phyloP scores from a whole-genome alignment of 2,329 filamentous ascomycete genomes.

The Phaeoacremonium minimum region DNA sequence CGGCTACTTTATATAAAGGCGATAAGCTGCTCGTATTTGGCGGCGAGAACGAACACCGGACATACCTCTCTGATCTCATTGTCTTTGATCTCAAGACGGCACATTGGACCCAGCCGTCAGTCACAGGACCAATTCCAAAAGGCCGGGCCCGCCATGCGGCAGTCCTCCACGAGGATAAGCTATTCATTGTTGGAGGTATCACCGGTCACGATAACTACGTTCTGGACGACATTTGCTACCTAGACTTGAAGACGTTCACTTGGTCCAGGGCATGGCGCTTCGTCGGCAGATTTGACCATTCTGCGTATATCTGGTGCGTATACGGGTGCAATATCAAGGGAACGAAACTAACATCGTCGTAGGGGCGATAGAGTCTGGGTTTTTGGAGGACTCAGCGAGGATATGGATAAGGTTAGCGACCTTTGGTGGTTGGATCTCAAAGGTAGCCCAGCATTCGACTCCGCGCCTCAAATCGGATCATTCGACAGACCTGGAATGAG shows the following conservation, averaged over 20 bases:
- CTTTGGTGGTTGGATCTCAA: conserved; percentile 97
- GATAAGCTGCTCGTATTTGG: conserved; percentile 97
- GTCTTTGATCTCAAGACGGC: conserved; percentile 93
- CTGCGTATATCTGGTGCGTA: conserved; percentile 76
- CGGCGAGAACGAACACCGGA: conserved; percentile 95
- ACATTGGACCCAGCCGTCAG: conserved; percentile 89
- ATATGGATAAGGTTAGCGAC: conserved; percentile 95
- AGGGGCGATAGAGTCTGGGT: conserved; percentile 86
- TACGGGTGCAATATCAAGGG: not conserved
- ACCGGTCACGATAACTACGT: conserved; percentile 90
- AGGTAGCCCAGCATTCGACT: conserved; percentile 80
- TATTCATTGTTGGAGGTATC: conserved; percentile 94
- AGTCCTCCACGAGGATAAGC: conserved; percentile 90
- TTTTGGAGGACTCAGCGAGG: conserved; percentile 88
- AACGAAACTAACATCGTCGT: conserved; percentile 9
- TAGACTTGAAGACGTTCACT: conserved; percentile 94
- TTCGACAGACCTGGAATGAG: conserved; percentile 40
- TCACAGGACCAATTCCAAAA: conserved; percentile 79
- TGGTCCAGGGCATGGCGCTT: conserved; percentile 98
- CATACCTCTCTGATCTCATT: conserved; percentile 92
- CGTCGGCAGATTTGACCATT: conserved; percentile 90
- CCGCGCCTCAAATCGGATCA: conserved; percentile 53
- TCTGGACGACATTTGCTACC: conserved; percentile 91
- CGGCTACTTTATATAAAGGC: conserved; percentile 87
- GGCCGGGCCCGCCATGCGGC: conserved; percentile 91